phyloP scores from a whole-genome alignment of 345 rosid species.

The Arabidopsis suecica region DNA sequence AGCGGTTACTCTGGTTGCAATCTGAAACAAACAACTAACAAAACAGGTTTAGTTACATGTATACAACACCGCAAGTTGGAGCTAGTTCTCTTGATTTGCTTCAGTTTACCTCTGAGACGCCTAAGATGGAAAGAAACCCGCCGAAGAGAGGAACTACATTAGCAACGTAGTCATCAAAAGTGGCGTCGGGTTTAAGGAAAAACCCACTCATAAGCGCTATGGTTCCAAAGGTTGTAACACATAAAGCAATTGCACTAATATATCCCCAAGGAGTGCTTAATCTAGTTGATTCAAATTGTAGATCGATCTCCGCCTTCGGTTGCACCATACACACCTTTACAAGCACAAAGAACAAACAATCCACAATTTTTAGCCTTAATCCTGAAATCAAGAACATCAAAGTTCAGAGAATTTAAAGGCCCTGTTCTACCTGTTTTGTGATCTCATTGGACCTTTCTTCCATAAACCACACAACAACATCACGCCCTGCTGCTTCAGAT shows the following conservation, averaged over 20 bases:
- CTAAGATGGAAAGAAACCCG: slow-evolving; percentile 82
- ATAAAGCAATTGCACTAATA: slow-evolving; percentile 59
- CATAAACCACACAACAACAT: slow-evolving; percentile 93
- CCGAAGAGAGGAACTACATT: slow-evolving; percentile 82
- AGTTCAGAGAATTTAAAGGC: not conserved
- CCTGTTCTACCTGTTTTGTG: slow-evolving; percentile 72
- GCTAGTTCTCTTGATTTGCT: not conserved
- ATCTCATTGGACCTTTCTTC: slow-evolving; percentile 83
- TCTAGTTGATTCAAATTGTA: slow-evolving; percentile 80
- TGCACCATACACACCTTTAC: slow-evolving; percentile 92
- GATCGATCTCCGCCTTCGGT: slow-evolving; percentile 86
- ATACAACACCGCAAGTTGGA: not conserved
- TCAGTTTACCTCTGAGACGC: slow-evolving; percentile 77
- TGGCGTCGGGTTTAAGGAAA: slow-evolving; percentile 87
- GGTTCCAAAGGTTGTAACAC: slow-evolving; percentile 87
- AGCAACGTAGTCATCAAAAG: slow-evolving; percentile 80
- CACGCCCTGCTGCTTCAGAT: slow-evolving; percentile 84
- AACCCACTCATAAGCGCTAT: slow-evolving; percentile 91
- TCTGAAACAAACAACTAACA: slow-evolving; percentile 50
- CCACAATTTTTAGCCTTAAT: not conserved
- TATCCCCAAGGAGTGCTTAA: slow-evolving; percentile 94
- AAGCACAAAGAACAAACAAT: slow-evolving; percentile 27
- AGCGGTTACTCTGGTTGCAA: slow-evolving; percentile 84
- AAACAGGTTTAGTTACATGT: not conserved
- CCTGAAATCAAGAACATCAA: slow-evolving; percentile 4